phyloP scores from a whole-genome alignment of 2,329 filamentous ascomycete species.

The Aspergillus sp. region DNA sequence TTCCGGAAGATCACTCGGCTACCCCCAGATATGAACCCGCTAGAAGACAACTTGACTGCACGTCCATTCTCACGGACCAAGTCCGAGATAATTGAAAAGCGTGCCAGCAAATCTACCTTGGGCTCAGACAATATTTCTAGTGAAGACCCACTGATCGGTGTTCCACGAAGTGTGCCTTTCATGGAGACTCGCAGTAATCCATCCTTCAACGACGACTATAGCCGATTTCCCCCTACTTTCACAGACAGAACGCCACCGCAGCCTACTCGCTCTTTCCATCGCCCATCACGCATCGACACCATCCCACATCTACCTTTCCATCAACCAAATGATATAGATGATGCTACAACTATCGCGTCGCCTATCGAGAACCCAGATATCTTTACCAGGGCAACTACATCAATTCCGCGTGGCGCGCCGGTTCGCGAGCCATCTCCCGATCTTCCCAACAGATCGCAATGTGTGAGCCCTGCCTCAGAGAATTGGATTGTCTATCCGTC shows the following conservation, averaged over 20 bases:
- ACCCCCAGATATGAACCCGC: conserved; percentile 92
- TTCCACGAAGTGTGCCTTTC: conserved; percentile 67
- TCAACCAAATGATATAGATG: conserved; percentile 29
- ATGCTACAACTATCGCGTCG: conserved; percentile 28
- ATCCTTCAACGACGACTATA: conserved; percentile 58
- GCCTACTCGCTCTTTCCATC: conserved; percentile 47
- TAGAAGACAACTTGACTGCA: conserved; percentile 82
- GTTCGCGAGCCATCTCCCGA: conserved; percentile 31
- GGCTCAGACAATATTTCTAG: conserved; percentile 40
- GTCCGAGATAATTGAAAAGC: conserved; percentile 63
- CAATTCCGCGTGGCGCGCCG: conserved; percentile 31
- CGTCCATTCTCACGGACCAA: conserved; percentile 73
- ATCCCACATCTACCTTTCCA: conserved; percentile 35
- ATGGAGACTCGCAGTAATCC: conserved; percentile 72
- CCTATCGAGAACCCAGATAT: conserved; percentile 32
- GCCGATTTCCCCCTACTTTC: conserved; percentile 54
- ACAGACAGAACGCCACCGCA: conserved; percentile 51
- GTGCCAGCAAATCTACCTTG: conserved; percentile 55
- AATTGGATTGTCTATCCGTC: conserved; percentile 47
- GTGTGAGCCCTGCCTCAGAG: conserved; percentile 40
- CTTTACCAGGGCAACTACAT: conserved; percentile 34
- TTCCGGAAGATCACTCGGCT: conserved; percentile 81
- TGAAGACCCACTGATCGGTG: conserved; percentile 47
- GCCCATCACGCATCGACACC: conserved; percentile 33
- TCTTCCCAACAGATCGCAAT: conserved; percentile 32